Percentiles rank a stretch among this genome's conserved stretches.
Evolutionary conservation across 1,284 basidiomycete species (phyloP).

Genomic region (Ustilago lituana): DNA sequence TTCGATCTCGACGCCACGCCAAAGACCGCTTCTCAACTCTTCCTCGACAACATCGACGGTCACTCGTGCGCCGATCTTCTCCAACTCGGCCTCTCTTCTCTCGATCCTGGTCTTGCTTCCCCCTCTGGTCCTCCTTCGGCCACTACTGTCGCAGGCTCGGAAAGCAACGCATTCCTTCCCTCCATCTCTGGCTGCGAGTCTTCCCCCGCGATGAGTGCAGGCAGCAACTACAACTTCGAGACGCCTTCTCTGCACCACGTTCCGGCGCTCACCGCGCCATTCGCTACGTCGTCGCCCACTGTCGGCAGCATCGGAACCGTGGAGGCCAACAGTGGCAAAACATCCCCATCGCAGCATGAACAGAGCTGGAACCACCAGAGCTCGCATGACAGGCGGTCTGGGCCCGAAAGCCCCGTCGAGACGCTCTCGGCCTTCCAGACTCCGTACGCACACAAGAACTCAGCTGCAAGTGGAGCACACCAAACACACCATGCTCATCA

Average conservation of each 20-base stretch:
- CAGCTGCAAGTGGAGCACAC: neutral
- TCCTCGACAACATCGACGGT: conserved; percentile 15
- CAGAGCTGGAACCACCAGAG: conserved; percentile 20
- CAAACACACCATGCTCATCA: conserved; percentile 15
- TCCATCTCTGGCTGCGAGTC: conserved; percentile 20
- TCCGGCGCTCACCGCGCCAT: conserved; percentile 18
- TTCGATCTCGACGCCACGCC: conserved; percentile 19
- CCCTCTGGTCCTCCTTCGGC: conserved; percentile 7
- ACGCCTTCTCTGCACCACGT: conserved; percentile 32
- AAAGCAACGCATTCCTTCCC: conserved; percentile 3
- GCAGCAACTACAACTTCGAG: conserved; percentile 34
- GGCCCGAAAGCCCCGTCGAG: conserved; percentile 12
- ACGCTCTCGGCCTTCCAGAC: conserved; percentile 14
- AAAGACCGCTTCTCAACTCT: conserved; percentile 23
- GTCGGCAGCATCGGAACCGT: conserved; percentile 22
- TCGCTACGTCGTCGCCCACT: conserved; percentile 28
- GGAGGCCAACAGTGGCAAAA: conserved; percentile 18
- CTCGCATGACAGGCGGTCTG: conserved; percentile 13
- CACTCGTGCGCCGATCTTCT: conserved; percentile 13
- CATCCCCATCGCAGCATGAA: conserved; percentile 24
- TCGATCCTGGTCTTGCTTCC: neutral
- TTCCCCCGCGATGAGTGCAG: conserved; percentile 33
- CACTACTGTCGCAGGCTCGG: conserved; percentile 3
- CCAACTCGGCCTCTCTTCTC: conserved; percentile 13
- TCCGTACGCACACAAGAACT: conserved; percentile 17